Base-by-base conservation (phyloP, 2,329 filamentous ascomycete genomes). In the Sporothrix globosa region DNA sequence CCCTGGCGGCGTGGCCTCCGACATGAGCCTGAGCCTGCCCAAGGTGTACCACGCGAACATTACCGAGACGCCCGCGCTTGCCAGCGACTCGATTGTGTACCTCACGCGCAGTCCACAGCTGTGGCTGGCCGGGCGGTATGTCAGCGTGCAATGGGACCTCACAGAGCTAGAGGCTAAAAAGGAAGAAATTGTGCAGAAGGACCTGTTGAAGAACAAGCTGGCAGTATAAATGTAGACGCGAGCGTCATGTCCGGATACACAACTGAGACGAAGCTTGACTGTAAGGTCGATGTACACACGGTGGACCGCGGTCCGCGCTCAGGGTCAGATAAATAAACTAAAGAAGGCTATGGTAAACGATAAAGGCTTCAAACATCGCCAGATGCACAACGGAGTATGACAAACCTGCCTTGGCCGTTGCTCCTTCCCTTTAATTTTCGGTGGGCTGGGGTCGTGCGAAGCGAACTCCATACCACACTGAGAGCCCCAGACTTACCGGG, bases 101-200 rank as follows among this genome's bases (percentile, higher is more conserved):
- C 73, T 85, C 60, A 80, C 80, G 1, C 76, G 75, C 46, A 76
- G 82, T 74, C 78, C 80, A 68, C 77, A 80, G 41, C 78, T 81
- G 2, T 86, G 83, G 83, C 74, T 86, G 24, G 77, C 77, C 1
- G 83, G 81, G 0, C 76, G 83, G 69, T 85, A 82, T 74, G 71
- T 84, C 4, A 80, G 75, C 70, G 77, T 73, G n/a, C 81, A 77
- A 34, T 86, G 83, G 83, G 82, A 85, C 73, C 80, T 85, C 80
- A 76, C 77, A 13, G 81, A 84, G 73, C 74, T 85, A 65, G 73
- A 82, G 70, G 72, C 69, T 0, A 80, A 78, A 74, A 79, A 82
- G 73, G 75, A 81, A 2, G 80, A 83, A 67, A 81, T 85, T 73
- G 76, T 84, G 14, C 13, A 24, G 21, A 11, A 34, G 17, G 52